These are phyloP conservation scores for Xylariaceae sp. DNA, from an alignment of 2,329 filamentous ascomycete genomes.

Conservation along the genomic window DNA sequence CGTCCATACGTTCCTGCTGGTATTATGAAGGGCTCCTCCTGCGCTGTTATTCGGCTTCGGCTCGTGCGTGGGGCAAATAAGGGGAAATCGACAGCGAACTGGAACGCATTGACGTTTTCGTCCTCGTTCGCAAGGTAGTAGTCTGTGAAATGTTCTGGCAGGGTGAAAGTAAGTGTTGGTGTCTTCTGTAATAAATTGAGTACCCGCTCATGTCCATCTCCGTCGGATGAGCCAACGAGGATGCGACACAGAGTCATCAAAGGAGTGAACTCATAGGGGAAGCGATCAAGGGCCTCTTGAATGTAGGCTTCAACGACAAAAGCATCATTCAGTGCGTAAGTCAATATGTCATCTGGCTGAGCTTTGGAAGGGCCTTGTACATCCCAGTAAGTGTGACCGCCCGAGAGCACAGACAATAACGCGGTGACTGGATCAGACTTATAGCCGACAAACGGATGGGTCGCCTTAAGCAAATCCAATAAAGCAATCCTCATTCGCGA, in stretches of 20 bases:
- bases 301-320: slow-evolving; percentile 58
- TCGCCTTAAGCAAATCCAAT: slow-evolving; percentile 66
- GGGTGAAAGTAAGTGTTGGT: slow-evolving; percentile 69
- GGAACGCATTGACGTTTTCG: slow-evolving; percentile 76
- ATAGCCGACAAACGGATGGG: slow-evolving; percentile 66
- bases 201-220: slow-evolving; percentile 42
- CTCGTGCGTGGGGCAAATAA: slow-evolving; percentile 53
- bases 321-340: slow-evolving; percentile 49
- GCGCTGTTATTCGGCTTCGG: slow-evolving; percentile 41
- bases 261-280: slow-evolving; percentile 79
- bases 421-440: slow-evolving; percentile 66
- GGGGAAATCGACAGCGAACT: slow-evolving; percentile 59
- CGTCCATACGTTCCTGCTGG: slow-evolving; percentile 63
- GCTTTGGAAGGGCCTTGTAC: slow-evolving; percentile 39
- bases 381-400: slow-evolving; percentile 52
- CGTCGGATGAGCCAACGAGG: slow-evolving; percentile 49
- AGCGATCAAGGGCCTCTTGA: slow-evolving; percentile 67
- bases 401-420: slow-evolving; percentile 60
- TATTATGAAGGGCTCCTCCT: slow-evolving; percentile 56
- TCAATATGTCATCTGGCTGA: slow-evolving; percentile 32
- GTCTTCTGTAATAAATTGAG: slow-evolving; percentile 65
- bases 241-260: slow-evolving; percentile 70
- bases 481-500: slow-evolving; percentile 62
- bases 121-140: slow-evolving; percentile 82
- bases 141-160: slow-evolving; percentile 67